Base-by-base conservation (phyloP, 805 yeast genomes). In the Soucietia sequanensis region DNA sequence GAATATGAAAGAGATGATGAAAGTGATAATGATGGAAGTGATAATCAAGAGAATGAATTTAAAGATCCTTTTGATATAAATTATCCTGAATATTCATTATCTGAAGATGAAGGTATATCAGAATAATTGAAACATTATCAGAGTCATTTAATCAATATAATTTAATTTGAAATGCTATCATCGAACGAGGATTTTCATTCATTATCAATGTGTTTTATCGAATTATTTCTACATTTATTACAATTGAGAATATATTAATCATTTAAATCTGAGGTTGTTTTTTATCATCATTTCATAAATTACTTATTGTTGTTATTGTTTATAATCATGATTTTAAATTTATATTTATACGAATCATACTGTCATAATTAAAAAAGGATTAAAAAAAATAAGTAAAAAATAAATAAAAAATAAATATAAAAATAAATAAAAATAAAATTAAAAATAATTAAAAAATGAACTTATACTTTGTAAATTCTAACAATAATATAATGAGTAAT, bases 41-140 rank as follows among this genome's bases (percentile, higher is more conserved):
- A 21, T 11, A 11, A 8, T 21, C 8, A 11, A 8, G 10, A 8
- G 11, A 9, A 9, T 8, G 23, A 9, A 9, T n/a, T n/a, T n/a
- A 12, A 19, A 6, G 31, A 29, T 23, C 31, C 31, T 9, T 29
- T 29, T 29, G 15, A 21, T 13, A 4, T 29, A 14, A 23, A 29
- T 6, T 29, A 29, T 16, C 13, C 12, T 10, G 15, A 25, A 12
- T 25, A 25, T 25, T 7, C 23, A n/a, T 13, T 21, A 7, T 18
- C 21, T 13, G 30, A 27, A 29, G 31, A 29, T n/a, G 31, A 29
- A 5, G 31, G 31, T 13, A 29, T 29, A n/a, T 12, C 17, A 4
- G 31, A 29, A n/a, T 29, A 13, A 29, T n/a, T n/a, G 30, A 8
- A 9, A 9, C 10, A 8, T 11, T 11, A 21, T 21, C 23, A 8